Evolutionary conservation across 1,284 basidiomycete genomes (phyloP).

Genomic region (Melanopsichium pennsylvanicum): DNA sequence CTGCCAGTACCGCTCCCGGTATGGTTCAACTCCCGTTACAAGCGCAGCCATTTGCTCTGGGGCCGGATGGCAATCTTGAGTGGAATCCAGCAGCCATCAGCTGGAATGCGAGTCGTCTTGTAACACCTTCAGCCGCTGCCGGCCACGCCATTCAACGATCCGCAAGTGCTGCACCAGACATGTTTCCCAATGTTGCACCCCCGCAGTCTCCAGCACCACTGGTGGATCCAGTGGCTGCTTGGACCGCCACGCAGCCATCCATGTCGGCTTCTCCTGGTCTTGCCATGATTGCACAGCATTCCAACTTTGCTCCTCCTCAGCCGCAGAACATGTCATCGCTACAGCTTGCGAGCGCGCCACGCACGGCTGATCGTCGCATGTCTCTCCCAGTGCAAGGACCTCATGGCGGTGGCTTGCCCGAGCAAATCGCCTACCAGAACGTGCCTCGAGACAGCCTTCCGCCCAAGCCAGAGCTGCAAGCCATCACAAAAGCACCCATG

Average conservation of each 20-base stretch:
- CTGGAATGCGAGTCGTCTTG: constrained; percentile 41
- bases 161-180: constrained; percentile 47
- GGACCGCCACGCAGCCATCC: constrained; percentile 33
- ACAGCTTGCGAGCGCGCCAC: background rate
- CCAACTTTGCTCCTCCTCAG: constrained; percentile 7
- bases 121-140: constrained; percentile 11
- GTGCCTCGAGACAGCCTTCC: constrained; percentile 9
- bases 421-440: constrained; percentile 4
- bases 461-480: constrained; percentile 32
- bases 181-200: constrained; percentile 22
- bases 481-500: constrained; percentile 1
- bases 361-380: constrained; percentile 3
- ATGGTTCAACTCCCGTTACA: constrained; percentile 41
- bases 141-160: constrained; percentile 31
- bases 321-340: background rate
- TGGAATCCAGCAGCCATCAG: constrained; percentile 33
- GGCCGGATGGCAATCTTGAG: constrained; percentile 23
- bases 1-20: constrained; percentile 44
- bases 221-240: constrained; percentile 10
- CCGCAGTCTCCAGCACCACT: background rate
- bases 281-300: constrained; percentile 2
- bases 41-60: constrained; percentile 29
- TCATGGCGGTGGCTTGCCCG: constrained; percentile 3
- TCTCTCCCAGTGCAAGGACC: constrained; percentile 16
- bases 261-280: constrained; percentile 40